Conservation (phyloP, 2,329 filamentous ascomycete genomes). For the Myriosclerotinia scirpicola region DNA sequence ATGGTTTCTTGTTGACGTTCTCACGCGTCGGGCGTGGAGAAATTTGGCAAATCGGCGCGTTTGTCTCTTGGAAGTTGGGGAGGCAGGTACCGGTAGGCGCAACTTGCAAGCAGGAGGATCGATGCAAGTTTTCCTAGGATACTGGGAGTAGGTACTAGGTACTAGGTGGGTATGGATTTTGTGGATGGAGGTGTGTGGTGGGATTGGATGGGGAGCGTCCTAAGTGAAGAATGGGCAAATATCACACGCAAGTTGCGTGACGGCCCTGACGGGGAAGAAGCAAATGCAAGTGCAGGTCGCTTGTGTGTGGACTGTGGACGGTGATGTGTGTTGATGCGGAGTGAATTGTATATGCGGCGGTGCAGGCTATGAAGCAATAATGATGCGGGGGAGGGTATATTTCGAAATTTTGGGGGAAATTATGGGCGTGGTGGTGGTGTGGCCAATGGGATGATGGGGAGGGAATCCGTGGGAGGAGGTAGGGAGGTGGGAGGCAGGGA, state of each 20-base stretch:
- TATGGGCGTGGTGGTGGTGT: background rate
- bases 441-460: constrained; percentile 5
- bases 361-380: background rate
- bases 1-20: background rate
- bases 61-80: too few species aligned
- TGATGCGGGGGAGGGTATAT: constrained; percentile 4
- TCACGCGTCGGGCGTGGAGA: background rate
- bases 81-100: too few species aligned
- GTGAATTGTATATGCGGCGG: background rate
- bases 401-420: constrained; percentile 1
- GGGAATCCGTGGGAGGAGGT: background rate
- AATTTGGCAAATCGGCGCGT: too few species aligned
- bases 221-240: background rate
- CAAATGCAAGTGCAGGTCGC: background rate
- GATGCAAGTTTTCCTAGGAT: background rate
- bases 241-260: too few species aligned
- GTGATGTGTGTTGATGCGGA: background rate
- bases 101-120: too few species aligned
- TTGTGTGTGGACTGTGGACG: background rate
- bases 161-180: too few species aligned
- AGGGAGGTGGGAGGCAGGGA: background rate
- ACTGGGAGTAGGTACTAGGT: background rate
- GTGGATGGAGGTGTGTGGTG: background rate
- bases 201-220: background rate
- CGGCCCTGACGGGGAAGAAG: background rate